These are phyloP conservation scores for Clonostachys sp. DNA, from an alignment of 2,329 filamentous ascomycete genomes.

Conservation along the genomic window DNA sequence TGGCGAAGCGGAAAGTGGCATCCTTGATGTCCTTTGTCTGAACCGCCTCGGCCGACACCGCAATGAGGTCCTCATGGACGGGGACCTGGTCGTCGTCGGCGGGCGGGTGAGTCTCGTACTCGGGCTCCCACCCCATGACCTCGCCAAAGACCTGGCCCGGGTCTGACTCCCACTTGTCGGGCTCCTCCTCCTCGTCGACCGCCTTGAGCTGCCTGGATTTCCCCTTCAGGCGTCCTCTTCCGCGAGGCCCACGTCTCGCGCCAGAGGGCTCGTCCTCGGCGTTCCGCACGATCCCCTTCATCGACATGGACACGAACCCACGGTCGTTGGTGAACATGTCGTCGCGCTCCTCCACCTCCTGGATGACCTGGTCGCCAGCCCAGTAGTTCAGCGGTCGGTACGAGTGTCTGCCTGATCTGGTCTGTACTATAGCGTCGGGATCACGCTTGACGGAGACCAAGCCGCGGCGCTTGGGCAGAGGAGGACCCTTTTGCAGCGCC, in stretches of 20 bases:
- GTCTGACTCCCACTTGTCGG: conserved; percentile 64
- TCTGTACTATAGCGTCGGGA: conserved; percentile 48
- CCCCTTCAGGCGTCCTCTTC: conserved; percentile 18
- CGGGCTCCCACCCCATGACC: conserved; percentile 59
- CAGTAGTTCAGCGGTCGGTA: conserved; percentile 79
- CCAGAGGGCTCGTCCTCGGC: conserved; percentile 46
- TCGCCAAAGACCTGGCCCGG: conserved; percentile 60
- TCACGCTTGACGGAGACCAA: conserved; percentile 47
- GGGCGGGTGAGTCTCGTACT: conserved; percentile 48
- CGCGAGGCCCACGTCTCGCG: conserved; percentile 14
- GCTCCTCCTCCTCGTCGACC: conserved; percentile 39
- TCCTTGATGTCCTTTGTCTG: conserved; percentile 54
- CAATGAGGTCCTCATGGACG: conserved; percentile 49
- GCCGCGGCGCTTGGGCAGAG: conserved; percentile 49
- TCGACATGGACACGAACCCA: conserved; percentile 58
- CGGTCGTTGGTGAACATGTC: conserved; percentile 31
- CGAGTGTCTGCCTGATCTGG: conserved; percentile 73
- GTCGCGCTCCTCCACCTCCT: conserved; percentile 53
- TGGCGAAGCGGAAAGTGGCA: conserved; percentile 81
- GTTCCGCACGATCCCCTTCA: conserved; percentile 74
- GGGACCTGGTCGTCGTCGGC: conserved; percentile 49
- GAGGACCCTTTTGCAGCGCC: conserved; percentile 48
- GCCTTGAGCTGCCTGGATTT: conserved; percentile 24
- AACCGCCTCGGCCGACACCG: conserved; percentile 50
- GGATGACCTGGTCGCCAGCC: conserved; percentile 77